Base-by-base conservation (phyloP, 805 yeast species). In the Tetrapisispora iriomotensis region DNA sequence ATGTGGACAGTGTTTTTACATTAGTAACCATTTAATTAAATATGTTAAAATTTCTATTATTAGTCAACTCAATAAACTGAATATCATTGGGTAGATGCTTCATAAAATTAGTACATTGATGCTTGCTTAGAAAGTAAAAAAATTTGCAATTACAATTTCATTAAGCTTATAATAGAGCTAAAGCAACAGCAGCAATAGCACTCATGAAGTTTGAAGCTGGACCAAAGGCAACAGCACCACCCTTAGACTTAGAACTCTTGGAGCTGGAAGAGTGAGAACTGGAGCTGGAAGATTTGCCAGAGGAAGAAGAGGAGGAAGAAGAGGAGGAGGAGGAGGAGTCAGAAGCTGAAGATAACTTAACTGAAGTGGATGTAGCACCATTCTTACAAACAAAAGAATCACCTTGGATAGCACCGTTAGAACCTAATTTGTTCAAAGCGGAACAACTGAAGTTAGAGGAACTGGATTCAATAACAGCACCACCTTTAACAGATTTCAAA, bases 351-450 rank as follows among this genome's bases (percentile, higher is more conserved):
- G 62, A 45, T 43, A 61, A 49, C 33, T 61, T 54, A 42, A 66
- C 59, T 29, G 79, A 66, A 40, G 77, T 64, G 24, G 75, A 63
- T 18, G 68, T 55, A 36, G 74, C 61, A 49, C 78, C 79, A 64
- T 79, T 82, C 53, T 72, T 71, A 71, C 94, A 83, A 55, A 65
- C 72, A 71, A 77, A 88, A 54, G 77, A 70, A 71, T 85, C 86
- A 76, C 98, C 98, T 70, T 79, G 86, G 65, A 92, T 79, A 62
- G 74, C 83, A 67, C 94, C 94, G 54, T 73, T 71, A 58, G 68
- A 64, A 74, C 84, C 79, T 61, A 85, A 74, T 40, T 64, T 56
- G 64, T 82, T 74, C 71, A 88, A 85, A 40, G 72, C 69, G 46
- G 71, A 62, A 77, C 98, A 92, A 67, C 86, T 77, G 67, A 85